Percentiles rank a stretch among this genome's conserved stretches.
phyloP scores from a whole-genome alignment of 257 asterid species.

The Solanum sejunctum region DNA sequence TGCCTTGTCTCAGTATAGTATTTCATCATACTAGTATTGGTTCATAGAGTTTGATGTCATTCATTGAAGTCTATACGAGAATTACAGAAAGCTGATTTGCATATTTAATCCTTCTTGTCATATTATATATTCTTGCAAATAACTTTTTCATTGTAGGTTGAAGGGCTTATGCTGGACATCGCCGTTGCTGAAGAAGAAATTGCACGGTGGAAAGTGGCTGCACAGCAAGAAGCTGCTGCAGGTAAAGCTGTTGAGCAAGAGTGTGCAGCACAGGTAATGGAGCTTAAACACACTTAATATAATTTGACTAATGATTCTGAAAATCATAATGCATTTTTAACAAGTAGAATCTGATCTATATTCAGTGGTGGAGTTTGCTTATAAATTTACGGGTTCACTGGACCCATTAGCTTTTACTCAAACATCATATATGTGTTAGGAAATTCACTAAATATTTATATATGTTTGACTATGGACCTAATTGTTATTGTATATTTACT shows the following conservation, averaged over 20 bases:
- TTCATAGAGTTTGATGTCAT: not conserved
- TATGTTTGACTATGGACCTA: not conserved
- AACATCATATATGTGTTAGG: not conserved
- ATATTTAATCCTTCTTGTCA: not conserved
- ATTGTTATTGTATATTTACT: no score
- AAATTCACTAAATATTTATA: not conserved
- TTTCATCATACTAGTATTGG: not conserved
- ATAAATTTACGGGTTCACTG: not conserved
- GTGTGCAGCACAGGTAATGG: slow-evolving; percentile 54
- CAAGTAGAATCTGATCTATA: not conserved
- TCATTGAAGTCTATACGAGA: not conserved
- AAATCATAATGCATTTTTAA: not conserved
- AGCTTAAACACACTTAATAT: not conserved
- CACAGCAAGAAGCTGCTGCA: slow-evolving; percentile 96
- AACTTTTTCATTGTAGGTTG: slow-evolving; percentile 41
- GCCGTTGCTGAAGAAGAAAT: slow-evolving; percentile 95
- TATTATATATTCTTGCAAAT: not conserved
- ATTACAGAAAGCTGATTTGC: not conserved
- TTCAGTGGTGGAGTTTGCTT: not conserved
- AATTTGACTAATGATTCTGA: not conserved
- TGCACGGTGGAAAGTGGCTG: slow-evolving; percentile 87
- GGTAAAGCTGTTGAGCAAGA: slow-evolving; percentile 90
- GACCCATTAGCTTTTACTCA: not conserved
- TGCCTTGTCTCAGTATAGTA: not conserved
- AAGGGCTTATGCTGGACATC: slow-evolving; percentile 93